These are phyloP conservation scores for Cystofilobasidium bisporidii DNA, from an alignment of 768 basidiomycete genomes.

Conservation along the genomic window DNA sequence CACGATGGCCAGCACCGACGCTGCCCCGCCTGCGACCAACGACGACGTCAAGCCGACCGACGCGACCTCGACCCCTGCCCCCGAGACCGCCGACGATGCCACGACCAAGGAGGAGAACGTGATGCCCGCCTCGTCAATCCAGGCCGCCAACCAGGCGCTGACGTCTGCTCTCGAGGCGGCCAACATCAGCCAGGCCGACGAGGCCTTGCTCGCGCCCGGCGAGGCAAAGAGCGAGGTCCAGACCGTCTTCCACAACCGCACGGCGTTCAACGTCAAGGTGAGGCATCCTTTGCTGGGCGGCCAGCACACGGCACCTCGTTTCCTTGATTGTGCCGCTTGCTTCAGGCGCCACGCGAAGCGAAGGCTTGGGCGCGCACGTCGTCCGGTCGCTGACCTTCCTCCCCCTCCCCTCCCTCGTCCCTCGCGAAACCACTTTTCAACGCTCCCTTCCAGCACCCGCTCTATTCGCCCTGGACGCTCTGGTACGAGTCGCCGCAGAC, in stretches of 20 bases:
- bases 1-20: conserved; percentile 2
- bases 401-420: conserved; percentile 31
- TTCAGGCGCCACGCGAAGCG: too few relatives aligned
- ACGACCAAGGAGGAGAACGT: neutral
- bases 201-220: neutral
- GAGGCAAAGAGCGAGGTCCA: conserved; percentile 42
- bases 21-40: neutral
- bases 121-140: conserved; percentile 24
- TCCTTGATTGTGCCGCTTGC: too few relatives aligned
- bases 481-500: conserved; percentile 95
- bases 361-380: too few relatives aligned
- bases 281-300: too few relatives aligned
- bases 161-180: conserved; percentile 22
- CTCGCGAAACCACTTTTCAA: neutral
- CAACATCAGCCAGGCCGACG: conserved; percentile 12
- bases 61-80: too few relatives aligned
- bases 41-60: neutral
- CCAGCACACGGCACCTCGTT: too few relatives aligned
- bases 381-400: neutral
- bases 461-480: conserved; percentile 89
- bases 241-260: conserved; percentile 87
- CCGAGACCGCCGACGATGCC: neutral
- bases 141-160: conserved; percentile 23
- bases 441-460: conserved; percentile 58
- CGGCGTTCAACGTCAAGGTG: conserved; percentile 97